Conservation (phyloP, 2,329 filamentous ascomycete species). For the Sporothrix dimorphospora region DNA sequence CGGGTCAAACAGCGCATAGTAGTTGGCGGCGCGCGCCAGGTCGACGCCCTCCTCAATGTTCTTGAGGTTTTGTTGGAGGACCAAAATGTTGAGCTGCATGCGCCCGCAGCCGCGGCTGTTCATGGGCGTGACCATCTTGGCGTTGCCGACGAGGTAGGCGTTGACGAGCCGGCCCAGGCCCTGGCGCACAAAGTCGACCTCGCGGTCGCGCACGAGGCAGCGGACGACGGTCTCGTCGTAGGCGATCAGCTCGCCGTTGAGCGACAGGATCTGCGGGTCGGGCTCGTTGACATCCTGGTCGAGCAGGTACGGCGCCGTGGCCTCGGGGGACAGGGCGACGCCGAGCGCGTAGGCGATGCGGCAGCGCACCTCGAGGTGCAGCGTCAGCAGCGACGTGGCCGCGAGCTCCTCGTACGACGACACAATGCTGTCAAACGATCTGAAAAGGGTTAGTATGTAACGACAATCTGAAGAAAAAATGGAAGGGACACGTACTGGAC, state of each 20-base stretch:
- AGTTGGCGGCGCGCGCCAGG: constrained; percentile 65
- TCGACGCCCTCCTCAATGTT: constrained; percentile 77
- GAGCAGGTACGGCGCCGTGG: constrained; percentile 62
- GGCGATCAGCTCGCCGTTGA: constrained; percentile 82
- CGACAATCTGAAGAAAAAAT: background rate
- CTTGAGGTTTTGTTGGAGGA: constrained; percentile 95
- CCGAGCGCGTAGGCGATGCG: constrained; percentile 80
- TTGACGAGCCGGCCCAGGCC: constrained; percentile 81
- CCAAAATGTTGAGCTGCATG: constrained; percentile 91
- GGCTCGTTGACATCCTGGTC: constrained; percentile 77
- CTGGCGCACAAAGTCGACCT: constrained; percentile 74
- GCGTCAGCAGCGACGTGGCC: constrained; percentile 74
- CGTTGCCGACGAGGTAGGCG: constrained; percentile 73
- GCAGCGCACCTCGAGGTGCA: constrained; percentile 87
- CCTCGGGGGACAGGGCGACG: constrained; percentile 61
- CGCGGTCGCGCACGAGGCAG: constrained; percentile 67
- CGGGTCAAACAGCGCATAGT: constrained; percentile 68
- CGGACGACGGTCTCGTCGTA: constrained; percentile 82
- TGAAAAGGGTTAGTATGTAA: constrained; percentile 39
- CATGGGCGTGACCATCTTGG: constrained; percentile 74
- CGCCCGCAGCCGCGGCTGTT: constrained; percentile 81
- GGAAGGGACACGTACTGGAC: constrained; percentile 59
- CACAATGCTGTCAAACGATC: constrained; percentile 84
- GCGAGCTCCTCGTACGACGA: constrained; percentile 81
- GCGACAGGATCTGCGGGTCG: constrained; percentile 75